Evolutionary conservation across 2,329 filamentous ascomycete species (phyloP).

Genomic region (Aspergillus niger): DNA sequence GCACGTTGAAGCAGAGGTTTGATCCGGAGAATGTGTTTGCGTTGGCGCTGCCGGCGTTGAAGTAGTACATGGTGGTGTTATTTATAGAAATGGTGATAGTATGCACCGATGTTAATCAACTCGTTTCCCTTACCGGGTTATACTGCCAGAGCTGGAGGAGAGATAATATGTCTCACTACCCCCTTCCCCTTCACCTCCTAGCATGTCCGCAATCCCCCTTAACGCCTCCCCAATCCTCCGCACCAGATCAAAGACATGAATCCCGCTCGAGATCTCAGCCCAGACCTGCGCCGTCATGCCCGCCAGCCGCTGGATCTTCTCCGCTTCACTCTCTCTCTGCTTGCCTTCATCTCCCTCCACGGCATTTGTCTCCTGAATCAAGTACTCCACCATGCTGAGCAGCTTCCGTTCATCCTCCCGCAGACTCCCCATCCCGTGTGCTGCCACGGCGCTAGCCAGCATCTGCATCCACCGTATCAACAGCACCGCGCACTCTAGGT

Average conservation of each 20-base stretch:
- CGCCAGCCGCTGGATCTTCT: not conserved
- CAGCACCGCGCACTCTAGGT: constrained; percentile 32
- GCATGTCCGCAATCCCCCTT: constrained; percentile 7
- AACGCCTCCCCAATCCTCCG: constrained; percentile 16
- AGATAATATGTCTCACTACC: not conserved
- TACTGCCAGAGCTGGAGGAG: not conserved
- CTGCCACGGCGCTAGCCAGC: not conserved
- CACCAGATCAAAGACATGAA: constrained; percentile 46
- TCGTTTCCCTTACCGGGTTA: too few relatives aligned
- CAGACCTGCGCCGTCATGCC: constrained; percentile 29
- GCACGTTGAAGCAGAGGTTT: constrained; percentile 18
- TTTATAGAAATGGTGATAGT: not conserved
- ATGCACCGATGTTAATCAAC: too few relatives aligned
- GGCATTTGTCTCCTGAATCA: not conserved
- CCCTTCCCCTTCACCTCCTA: not conserved
- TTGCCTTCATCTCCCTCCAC: not conserved
- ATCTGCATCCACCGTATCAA: constrained; percentile 39
- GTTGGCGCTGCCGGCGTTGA: not conserved
- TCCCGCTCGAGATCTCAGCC: constrained; percentile 33
- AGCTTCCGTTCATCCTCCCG: not conserved
- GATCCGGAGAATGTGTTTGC: constrained; percentile 22
- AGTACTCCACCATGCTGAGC: not conserved
- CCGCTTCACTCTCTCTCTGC: constrained; percentile 2
- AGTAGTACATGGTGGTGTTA: not conserved
- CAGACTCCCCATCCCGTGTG: fast-evolving